Conservation (phyloP, 2,329 filamentous ascomycete genomes). For the Monosporascus sp. region DNA sequence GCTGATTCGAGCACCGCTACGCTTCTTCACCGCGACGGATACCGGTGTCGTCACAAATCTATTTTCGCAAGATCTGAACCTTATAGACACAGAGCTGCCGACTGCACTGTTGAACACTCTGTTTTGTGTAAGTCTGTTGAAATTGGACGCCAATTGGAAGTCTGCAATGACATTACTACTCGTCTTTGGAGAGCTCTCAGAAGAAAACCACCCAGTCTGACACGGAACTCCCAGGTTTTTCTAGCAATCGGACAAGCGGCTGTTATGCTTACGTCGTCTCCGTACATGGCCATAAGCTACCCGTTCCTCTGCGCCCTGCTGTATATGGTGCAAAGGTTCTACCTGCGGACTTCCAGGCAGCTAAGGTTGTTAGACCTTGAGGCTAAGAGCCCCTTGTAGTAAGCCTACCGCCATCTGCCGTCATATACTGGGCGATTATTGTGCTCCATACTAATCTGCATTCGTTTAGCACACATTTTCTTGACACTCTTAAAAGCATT, state of each 20-base stretch:
- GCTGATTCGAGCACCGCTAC: slow-evolving; percentile 36
- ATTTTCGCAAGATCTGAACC: slow-evolving; percentile 42
- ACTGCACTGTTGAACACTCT: slow-evolving; percentile 26
- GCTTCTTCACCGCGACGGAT: slow-evolving; percentile 38
- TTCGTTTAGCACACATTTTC: slow-evolving; percentile 33
- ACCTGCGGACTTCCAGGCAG: slow-evolving; percentile 48
- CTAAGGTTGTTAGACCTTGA: slow-evolving; percentile 47
- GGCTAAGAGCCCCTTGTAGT: slow-evolving; percentile 44
- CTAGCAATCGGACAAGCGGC: slow-evolving; percentile 35
- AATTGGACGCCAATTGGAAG: neutral
- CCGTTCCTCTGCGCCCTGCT: slow-evolving; percentile 35
- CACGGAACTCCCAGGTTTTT: neutral
- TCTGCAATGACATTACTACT: neutral
- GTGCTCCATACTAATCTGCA: neutral
- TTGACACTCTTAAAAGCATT: slow-evolving; percentile 43
- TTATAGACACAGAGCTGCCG: slow-evolving; percentile 38
- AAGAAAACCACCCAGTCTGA: neutral
- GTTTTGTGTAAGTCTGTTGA: slow-evolving; percentile 26
- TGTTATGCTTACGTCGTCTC: slow-evolving; percentile 34
- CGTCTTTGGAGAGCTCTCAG: neutral
- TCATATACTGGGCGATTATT: neutral
- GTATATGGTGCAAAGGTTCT: slow-evolving; percentile 43
- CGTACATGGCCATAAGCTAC: slow-evolving; percentile 37
- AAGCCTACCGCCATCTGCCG: slow-evolving; percentile 12
- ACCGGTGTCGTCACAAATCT: slow-evolving; percentile 36